Evolutionary conservation across 352 stramenopile species (phyloP), one percentile per base, ranked within the genome.

Genomic region (Phytophthora idaei): DNA sequence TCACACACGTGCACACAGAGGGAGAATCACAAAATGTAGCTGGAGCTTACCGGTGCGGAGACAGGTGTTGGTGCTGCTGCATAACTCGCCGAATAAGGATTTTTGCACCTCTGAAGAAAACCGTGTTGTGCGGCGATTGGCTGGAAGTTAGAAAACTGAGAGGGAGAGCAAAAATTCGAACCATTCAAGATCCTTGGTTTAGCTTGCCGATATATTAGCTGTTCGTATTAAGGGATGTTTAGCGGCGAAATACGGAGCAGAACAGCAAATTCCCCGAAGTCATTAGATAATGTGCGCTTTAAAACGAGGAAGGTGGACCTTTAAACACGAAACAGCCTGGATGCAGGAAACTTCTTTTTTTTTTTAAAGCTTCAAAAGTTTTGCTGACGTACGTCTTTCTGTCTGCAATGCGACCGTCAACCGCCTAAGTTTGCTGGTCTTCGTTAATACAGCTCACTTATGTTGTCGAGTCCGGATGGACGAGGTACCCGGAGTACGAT

Each of bases 81-180:
- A 69, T 64, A 61, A 64, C 57, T 60, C n/a, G 63, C 36, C 21
- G 57, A 71, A 69, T 64, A 64, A 69, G 61, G 29, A 55, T 49
- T 64, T 53, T 52, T 28, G 44, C n/a, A 28, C 42, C 17, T 21
- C 55, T 34, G 31, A 57, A 61, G 36, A 55, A 63, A 55, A 56
- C 25, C 36, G 47, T 7, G 27, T 45, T 45, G 48, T 51, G 31
- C 54, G 36, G 25, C 57, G 42, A 55, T 67, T 67, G 48, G 48
- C 5, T 32, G 29, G 34, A 65, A 60, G 39, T 57, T 62, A 37
- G 52, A 63, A 21, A 56, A 58, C 44, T 54, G 34, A 60, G 44
- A 60, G 59, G 41, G 59, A 64, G 57, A 57, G n/a, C 32, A 39
- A 64, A 56, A 64, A 25, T 57, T 67, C 60, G 57, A 67, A 66